A percentile compares a stretch with the other conserved stretches of the same genome.
These are phyloP conservation scores for Termitomyces sp. DNA, from an alignment of 768 basidiomycete genomes.

Conservation along the genomic window DNA sequence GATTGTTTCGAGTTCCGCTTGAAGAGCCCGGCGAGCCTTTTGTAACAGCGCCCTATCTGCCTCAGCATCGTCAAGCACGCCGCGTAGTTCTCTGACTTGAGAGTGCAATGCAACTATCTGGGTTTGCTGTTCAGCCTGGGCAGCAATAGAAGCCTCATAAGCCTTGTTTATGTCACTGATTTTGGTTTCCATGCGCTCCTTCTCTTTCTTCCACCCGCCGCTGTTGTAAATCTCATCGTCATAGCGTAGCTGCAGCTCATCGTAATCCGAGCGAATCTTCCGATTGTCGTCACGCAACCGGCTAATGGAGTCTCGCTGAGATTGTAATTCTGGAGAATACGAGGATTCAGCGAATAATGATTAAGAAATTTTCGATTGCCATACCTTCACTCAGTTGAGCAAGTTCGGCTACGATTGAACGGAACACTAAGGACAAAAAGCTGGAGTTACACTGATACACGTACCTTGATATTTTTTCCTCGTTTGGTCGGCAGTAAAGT, in stretches of 20 bases:
- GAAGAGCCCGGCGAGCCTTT: conserved; percentile 76
- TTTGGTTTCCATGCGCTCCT: conserved; percentile 81
- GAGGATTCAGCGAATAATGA: not conserved
- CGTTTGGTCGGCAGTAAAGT: conserved; percentile 76
- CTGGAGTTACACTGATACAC: not conserved
- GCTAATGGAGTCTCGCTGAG: conserved; percentile 72
- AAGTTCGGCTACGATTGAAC: conserved; percentile 52
- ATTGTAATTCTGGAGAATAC: conserved; percentile 57
- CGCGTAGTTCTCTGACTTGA: conserved; percentile 79
- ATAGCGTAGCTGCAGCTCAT: conserved; percentile 68
- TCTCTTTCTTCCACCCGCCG: conserved; percentile 84
- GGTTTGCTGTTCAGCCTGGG: conserved; percentile 76
- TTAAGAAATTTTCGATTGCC: not conserved
- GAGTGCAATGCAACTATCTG: conserved; percentile 83
- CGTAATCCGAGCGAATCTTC: conserved; percentile 71
- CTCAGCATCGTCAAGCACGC: conserved; percentile 82
- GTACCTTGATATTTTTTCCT: conserved; percentile 84
- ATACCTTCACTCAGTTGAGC: conserved; percentile 77
- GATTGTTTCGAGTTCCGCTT: conserved; percentile 78
- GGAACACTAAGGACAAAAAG: not conserved
- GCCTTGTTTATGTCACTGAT: conserved; percentile 71
- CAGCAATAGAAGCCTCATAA: conserved; percentile 67
- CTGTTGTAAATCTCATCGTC: conserved; percentile 79
- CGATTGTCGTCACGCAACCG: conserved; percentile 78
- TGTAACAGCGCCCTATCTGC: conserved; percentile 75